Evolutionary conservation across 257 asterid genomes (phyloP).

Genomic region (Nyctanthes arbortristis): DNA sequence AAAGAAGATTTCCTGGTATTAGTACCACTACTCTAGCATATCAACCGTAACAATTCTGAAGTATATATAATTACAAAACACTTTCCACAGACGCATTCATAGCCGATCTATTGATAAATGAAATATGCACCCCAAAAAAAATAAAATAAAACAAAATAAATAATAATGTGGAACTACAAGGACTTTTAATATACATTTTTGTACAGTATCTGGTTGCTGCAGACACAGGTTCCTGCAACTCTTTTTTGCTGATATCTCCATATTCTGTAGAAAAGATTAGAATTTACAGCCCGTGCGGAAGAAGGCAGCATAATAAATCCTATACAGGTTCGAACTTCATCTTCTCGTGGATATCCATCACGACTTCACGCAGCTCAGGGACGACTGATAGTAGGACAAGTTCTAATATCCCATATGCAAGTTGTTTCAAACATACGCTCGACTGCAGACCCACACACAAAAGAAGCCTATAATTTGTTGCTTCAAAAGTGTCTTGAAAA

Average conservation of each 20-base stretch:
- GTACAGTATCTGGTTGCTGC: slow-evolving; percentile 32
- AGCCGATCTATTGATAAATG: neutral
- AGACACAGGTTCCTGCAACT: slow-evolving; percentile 6
- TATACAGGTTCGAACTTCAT: slow-evolving; percentile 41
- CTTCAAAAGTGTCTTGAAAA: neutral
- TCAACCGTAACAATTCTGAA: neutral
- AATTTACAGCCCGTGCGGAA: neutral
- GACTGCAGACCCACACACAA: slow-evolving; percentile 55
- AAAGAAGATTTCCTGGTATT: neutral
- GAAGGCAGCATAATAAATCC: slow-evolving; percentile 22
- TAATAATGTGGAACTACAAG: slow-evolving; percentile 38
- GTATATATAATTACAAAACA: neutral
- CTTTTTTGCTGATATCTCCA: neutral
- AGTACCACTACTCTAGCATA: neutral
- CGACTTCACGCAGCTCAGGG: slow-evolving; percentile 76
- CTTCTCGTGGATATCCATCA: slow-evolving; percentile 72
- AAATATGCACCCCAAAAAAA: slow-evolving; percentile 11
- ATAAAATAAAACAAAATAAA: too few relatives aligned
- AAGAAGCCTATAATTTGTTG: neutral
- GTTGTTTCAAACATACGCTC: slow-evolving; percentile 88
- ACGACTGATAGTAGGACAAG: slow-evolving; percentile 71
- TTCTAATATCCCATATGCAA: slow-evolving; percentile 88
- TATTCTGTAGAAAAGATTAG: slow-evolving; percentile 1
- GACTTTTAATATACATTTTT: slow-evolving; percentile 35
- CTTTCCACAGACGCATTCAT: neutral